These are phyloP conservation scores for Trypanosoma platydactyli DNA, from an alignment of 208 protist species.

Conservation along the genomic window DNA sequence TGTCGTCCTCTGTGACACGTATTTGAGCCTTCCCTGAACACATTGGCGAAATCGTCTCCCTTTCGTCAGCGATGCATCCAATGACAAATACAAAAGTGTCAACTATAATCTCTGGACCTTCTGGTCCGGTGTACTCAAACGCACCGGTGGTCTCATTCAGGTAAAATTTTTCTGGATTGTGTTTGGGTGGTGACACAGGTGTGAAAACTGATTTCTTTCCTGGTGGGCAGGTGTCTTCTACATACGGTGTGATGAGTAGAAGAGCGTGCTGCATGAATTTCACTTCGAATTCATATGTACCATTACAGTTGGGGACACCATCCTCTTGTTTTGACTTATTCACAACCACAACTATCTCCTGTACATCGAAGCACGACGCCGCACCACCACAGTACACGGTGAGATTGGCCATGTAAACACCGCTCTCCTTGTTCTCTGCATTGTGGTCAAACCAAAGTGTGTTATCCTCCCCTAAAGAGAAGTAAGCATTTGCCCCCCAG, in stretches of 20 bases:
- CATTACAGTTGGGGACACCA: slow-evolving; percentile 20
- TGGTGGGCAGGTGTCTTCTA: slow-evolving; percentile 31
- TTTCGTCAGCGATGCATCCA: slow-evolving; percentile 8
- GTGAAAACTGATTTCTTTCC: slow-evolving; percentile 9
- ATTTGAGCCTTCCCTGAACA: slow-evolving; percentile 32
- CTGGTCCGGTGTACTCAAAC: slow-evolving; percentile 34
- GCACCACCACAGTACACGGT: slow-evolving; percentile 44
- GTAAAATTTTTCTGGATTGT: slow-evolving; percentile 27
- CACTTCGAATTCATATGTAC: slow-evolving; percentile 20
- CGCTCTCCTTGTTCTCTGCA: slow-evolving; percentile 28
- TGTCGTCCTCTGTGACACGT: slow-evolving; percentile 10
- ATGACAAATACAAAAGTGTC: slow-evolving; percentile 36
- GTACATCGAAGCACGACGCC: slow-evolving; percentile 32
- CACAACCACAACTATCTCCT: slow-evolving; percentile 33
- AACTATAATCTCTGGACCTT: slow-evolving; percentile 11
- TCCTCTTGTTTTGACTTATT: slow-evolving; percentile 6
- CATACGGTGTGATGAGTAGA: slow-evolving; percentile 21
- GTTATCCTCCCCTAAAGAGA: slow-evolving; percentile 21
- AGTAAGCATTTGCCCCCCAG: slow-evolving; percentile 10
- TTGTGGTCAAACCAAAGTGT: slow-evolving; percentile 47
- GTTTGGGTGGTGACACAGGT: slow-evolving; percentile 21
- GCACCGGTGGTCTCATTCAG: slow-evolving; percentile 22
- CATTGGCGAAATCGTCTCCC: not conserved
- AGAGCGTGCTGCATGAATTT: slow-evolving; percentile 23
- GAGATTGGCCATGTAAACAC: slow-evolving; percentile 44